Base-by-base conservation (phyloP, 2,329 filamentous ascomycete genomes). In the Aspergillus floridensis region DNA sequence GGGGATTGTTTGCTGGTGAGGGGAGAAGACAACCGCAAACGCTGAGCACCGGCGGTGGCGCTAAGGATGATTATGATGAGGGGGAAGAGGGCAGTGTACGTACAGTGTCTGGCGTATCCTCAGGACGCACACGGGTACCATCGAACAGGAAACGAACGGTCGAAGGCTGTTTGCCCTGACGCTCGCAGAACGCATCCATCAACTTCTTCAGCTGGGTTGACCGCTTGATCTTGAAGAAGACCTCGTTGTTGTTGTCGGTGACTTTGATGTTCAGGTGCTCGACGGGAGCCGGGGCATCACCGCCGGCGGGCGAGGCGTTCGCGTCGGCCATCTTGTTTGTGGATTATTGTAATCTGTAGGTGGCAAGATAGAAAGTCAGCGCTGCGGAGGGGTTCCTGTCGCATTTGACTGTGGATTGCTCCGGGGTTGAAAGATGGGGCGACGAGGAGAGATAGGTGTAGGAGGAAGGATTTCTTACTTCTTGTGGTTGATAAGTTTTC, bases 191-290 rank as follows among this genome's bases (percentile, higher is more conserved):
- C 21, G 95, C 95, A 63, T 92, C 89, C 95, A 99, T 99, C 57
- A 99, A 83, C 82, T 99, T 99, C 80, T 96, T 95, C 1, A 99
- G 86, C 76, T 92, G 91, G 1, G 95, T 99, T 22, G 89, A 92
- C 41, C 93, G 87, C 88, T 99, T 99, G 81, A 99, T 99, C 84
- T 99, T 99, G 84, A 99, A 99, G 78, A 98, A 99, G 70, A 99
- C 93, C 76, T 99, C 95, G 76, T 99, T 99, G 81, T 97, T 97
- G 81, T 96, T 97, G 70, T 99, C 95, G 0, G 95, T 98, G 14
- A 99, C 95, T 77, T 99, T 99, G 81, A 99, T 98, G 80, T 99
- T 99, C 5, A 99, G 83, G 77, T 99, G 95, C 79, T 98, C 93
- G 31, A 81, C 81, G 58, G 81, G 79, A 24, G 81, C 73, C 5